Percentiles rank a stretch among this genome's conserved stretches.
These are phyloP conservation scores for Lotmaria passim DNA, from an alignment of 208 protist species.

Conservation along the genomic window DNA sequence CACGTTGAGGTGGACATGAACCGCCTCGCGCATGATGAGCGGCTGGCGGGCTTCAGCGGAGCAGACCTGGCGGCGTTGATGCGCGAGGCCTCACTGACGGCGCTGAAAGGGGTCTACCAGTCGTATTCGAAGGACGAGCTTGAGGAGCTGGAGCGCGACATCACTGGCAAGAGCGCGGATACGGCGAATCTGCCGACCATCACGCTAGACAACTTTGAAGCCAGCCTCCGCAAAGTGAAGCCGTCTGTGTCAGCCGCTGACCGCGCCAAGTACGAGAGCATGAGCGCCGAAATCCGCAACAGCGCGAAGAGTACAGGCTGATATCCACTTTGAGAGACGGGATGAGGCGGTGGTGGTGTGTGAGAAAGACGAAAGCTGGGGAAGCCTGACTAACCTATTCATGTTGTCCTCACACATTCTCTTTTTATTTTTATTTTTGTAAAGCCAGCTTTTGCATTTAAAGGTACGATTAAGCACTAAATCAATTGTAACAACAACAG, in stretches of 20 bases:
- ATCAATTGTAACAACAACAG: no score
- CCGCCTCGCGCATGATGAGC: conserved; percentile 68
- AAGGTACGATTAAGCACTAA: background rate
- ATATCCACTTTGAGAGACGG: no score
- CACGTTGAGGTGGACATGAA: conserved; percentile 76
- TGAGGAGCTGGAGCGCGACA: conserved; percentile 78
- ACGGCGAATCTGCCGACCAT: conserved; percentile 68
- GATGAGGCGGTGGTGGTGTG: background rate
- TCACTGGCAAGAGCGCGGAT: conserved; percentile 46
- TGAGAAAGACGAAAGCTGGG: background rate
- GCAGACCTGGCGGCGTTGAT: conserved; percentile 95
- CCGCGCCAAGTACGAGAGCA: conserved; percentile 71
- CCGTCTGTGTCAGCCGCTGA: conserved; percentile 84
- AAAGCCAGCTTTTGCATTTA: background rate
- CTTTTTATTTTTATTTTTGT: background rate
- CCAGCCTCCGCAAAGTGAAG: conserved; percentile 66
- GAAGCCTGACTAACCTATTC: background rate
- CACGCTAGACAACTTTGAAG: conserved; percentile 64
- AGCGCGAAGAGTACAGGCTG: conserved; percentile 36
- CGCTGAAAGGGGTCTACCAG: conserved; percentile 83
- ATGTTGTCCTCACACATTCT: background rate
- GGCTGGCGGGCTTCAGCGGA: conserved; percentile 94
- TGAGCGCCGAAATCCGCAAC: conserved; percentile 48
- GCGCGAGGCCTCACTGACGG: conserved; percentile 91
- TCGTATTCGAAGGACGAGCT: conserved; percentile 60